Conservation (phyloP, 306 rosid species). For the Calophaca sinica region DNA sequence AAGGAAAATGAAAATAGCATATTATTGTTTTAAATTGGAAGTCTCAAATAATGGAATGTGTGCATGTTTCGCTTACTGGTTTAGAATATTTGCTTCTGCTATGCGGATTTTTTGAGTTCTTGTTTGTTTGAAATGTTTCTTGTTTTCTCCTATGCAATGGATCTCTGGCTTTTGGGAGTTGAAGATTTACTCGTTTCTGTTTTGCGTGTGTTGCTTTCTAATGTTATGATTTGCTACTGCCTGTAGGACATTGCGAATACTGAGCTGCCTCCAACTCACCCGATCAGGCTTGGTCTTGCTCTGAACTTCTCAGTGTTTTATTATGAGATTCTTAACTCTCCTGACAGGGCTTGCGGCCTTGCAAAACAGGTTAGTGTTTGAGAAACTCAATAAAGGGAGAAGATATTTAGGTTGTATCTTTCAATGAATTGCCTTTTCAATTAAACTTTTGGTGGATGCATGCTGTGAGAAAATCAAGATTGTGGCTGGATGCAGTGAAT, state of each 20-base stretch:
- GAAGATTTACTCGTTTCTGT: background rate
- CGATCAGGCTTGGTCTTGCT: conserved; percentile 98
- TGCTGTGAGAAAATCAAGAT: background rate
- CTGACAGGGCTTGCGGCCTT: conserved; percentile 92
- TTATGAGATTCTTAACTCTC: conserved; percentile 97
- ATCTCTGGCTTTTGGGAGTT: background rate
- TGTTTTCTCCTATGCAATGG: background rate
- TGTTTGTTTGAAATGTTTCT: conserved; percentile 23
- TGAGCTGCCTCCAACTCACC: conserved; percentile 96
- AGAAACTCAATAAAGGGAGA: background rate
- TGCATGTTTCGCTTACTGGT: background rate
- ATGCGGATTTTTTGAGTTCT: background rate
- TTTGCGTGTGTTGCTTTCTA: background rate
- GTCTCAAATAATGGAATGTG: background rate
- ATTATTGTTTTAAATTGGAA: conserved; percentile 1
- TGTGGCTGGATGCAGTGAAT: background rate
- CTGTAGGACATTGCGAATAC: conserved; percentile 87
- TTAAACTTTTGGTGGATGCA: background rate
- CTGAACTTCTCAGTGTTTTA: conserved; percentile 95
- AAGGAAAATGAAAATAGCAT: background rate
- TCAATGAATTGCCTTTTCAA: background rate
- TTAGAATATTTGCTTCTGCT: background rate
- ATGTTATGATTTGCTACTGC: background rate
- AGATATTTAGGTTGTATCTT: background rate
- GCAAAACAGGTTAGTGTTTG: conserved; percentile 82